Evolutionary conservation across 2,329 filamentous ascomycete genomes (phyloP).

Genomic region (Trichoderma oligosporum): DNA sequence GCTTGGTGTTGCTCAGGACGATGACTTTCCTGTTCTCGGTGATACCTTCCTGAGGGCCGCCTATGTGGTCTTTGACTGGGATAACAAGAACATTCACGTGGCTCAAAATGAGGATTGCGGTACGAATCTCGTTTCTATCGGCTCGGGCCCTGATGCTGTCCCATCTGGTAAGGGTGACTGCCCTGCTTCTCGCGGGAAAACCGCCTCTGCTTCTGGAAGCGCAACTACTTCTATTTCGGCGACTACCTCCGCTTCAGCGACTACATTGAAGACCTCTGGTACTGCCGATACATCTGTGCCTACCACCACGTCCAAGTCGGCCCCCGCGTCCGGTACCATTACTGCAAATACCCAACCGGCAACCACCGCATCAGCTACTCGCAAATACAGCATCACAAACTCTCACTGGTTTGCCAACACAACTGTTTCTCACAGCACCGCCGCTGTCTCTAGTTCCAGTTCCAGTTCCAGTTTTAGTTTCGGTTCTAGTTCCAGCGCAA

Average conservation of each 20-base stretch:
- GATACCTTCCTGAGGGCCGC: slow-evolving; percentile 45
- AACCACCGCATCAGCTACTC: not conserved
- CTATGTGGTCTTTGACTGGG: slow-evolving; percentile 43
- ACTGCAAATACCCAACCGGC: not conserved
- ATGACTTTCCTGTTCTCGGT: slow-evolving; percentile 40
- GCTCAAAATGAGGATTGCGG: slow-evolving; percentile 40
- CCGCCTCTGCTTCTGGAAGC: slow-evolving; percentile 22
- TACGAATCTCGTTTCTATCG: slow-evolving; percentile 36
- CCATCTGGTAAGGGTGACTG: slow-evolving; percentile 32
- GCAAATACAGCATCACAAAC: not conserved
- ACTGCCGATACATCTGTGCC: slow-evolving; percentile 9
- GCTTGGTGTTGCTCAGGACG: slow-evolving; percentile 45
- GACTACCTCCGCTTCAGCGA: slow-evolving; percentile 10
- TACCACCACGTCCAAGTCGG: not conserved
- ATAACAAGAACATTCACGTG: slow-evolving; percentile 38
- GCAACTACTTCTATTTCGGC: slow-evolving; percentile 19
- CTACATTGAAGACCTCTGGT: too few relatives aligned
- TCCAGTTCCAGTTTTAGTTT: not conserved
- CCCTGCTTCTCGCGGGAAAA: slow-evolving; percentile 19
- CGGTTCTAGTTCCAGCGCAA: slow-evolving; percentile 13
- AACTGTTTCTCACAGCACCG: not conserved
- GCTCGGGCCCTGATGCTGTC: slow-evolving; percentile 38
- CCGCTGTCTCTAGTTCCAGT: not conserved
- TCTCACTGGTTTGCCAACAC: slow-evolving; percentile 6
- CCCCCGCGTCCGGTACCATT: not conserved